These are phyloP conservation scores for Ascochyta fabae DNA, from an alignment of 2,329 filamentous ascomycete genomes.

Conservation along the genomic window DNA sequence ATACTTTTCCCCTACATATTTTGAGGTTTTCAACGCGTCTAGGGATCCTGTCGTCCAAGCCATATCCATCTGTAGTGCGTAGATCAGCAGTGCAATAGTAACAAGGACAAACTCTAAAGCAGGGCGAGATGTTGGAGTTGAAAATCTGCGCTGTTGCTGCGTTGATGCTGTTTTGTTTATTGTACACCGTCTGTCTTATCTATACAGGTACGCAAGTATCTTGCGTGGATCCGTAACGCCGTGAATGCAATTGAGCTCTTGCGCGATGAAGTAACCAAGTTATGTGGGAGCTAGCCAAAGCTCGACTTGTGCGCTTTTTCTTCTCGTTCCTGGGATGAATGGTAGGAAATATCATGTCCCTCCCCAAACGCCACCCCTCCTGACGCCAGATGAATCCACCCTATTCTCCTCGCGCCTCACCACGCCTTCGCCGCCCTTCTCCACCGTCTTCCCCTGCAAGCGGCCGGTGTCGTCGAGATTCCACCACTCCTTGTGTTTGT, in stretches of 20 bases:
- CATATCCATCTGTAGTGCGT: no score
- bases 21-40: no score
- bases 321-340: no score
- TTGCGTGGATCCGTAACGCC: neutral
- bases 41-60: no score
- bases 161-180: neutral
- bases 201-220: neutral
- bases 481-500: constrained; percentile 61
- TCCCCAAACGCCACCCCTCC: constrained; percentile 23
- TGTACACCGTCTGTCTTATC: neutral
- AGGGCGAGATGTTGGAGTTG: no score
- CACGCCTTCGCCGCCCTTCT: constrained; percentile 19
- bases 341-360: neutral
- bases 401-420: constrained; percentile 25
- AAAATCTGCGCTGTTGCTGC: no score
- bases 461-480: constrained; percentile 50
- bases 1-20: no score
- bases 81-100: no score
- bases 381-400: constrained; percentile 28
- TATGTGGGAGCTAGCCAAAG: no score
- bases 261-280: no score
- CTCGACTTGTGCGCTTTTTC: neutral
- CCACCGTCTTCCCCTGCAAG: constrained; percentile 32
- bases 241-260: neutral
- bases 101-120: no score